phyloP scores from a whole-genome alignment of 805 yeast species.

The Suhomyces xylopsoci region DNA sequence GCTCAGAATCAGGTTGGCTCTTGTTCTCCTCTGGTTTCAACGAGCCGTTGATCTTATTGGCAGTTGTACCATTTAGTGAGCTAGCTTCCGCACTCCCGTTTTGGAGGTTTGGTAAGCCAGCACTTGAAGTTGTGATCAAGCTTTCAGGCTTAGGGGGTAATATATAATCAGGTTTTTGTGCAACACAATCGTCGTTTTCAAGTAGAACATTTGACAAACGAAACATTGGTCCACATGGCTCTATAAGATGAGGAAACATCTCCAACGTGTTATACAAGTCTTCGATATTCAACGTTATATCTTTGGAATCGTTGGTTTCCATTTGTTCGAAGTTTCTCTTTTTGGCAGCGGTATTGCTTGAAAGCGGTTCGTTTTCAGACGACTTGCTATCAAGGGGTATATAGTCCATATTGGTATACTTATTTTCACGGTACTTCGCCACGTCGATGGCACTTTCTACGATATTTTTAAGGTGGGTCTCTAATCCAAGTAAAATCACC shows the following conservation, averaged over 20 bases:
- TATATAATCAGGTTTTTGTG: slow-evolving; percentile 19
- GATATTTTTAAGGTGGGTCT: slow-evolving; percentile 69
- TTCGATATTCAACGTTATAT: slow-evolving; percentile 54
- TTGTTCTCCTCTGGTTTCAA: slow-evolving; percentile 4
- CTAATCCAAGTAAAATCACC: slow-evolving; percentile 74
- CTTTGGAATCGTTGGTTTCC: slow-evolving; percentile 11
- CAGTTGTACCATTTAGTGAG: neutral
- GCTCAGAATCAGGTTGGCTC: slow-evolving; percentile 1
- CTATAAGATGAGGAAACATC: slow-evolving; percentile 64
- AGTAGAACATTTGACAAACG: slow-evolving; percentile 42
- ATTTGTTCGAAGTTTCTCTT: slow-evolving; percentile 20
- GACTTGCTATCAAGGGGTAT: slow-evolving; percentile 16
- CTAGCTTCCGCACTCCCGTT: neutral
- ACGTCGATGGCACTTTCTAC: slow-evolving; percentile 73
- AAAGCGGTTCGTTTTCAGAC: slow-evolving; percentile 12
- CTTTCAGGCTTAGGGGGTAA: slow-evolving; percentile 28
- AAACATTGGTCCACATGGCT: slow-evolving; percentile 60
- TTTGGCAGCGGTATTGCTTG: slow-evolving; percentile 6
- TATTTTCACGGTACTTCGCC: slow-evolving; percentile 57
- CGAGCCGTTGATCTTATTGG: neutral
- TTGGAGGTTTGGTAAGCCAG: neutral
- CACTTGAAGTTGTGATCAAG: slow-evolving; percentile 11
- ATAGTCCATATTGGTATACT: slow-evolving; percentile 38
- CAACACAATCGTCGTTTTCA: slow-evolving; percentile 12
- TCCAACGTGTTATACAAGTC: slow-evolving; percentile 65